Percentiles rank a stretch among this genome's conserved stretches.
Evolutionary conservation across 345 rosid genomes (phyloP).

Genomic region (Cardamine resedifolia): DNA sequence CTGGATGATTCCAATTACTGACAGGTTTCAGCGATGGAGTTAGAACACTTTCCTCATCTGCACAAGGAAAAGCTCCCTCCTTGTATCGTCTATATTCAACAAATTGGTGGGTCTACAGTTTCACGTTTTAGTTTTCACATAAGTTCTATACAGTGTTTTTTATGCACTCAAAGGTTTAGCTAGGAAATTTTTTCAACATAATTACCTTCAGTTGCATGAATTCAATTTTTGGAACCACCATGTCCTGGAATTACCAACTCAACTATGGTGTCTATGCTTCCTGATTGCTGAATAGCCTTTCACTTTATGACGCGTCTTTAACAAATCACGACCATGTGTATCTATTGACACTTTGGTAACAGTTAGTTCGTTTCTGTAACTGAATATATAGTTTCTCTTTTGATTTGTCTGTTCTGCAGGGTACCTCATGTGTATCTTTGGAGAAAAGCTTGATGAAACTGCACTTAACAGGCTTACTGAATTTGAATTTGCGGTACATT

Average conservation of each 20-base stretch:
- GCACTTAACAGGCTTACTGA: constrained; percentile 51
- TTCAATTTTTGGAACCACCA: neutral
- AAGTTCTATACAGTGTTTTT: neutral
- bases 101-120: constrained; percentile 65
- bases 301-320: constrained; percentile 6
- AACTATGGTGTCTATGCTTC: constrained; percentile 28
- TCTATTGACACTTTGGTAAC: constrained; percentile 2
- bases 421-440: constrained; percentile 83
- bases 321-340: neutral
- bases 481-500: constrained; percentile 75
- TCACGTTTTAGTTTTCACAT: constrained; percentile 14
- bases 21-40: constrained; percentile 79
- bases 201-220: constrained; percentile 4
- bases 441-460: constrained; percentile 67
- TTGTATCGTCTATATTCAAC: constrained; percentile 73
- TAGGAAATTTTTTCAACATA: neutral
- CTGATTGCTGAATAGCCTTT: constrained; percentile 24
- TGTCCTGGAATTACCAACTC: constrained; percentile 13
- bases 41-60: constrained; percentile 62
- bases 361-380: constrained; percentile 12
- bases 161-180: neutral
- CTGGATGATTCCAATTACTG: constrained; percentile 26
- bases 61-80: constrained; percentile 55
- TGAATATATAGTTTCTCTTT: constrained; percentile 1
- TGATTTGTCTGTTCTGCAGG: constrained; percentile 44